Percentiles rank a stretch among this genome's conserved stretches.
These are phyloP conservation scores for Endotrypanum monterogeii DNA, from an alignment of 208 protist species.

Conservation along the genomic window DNA sequence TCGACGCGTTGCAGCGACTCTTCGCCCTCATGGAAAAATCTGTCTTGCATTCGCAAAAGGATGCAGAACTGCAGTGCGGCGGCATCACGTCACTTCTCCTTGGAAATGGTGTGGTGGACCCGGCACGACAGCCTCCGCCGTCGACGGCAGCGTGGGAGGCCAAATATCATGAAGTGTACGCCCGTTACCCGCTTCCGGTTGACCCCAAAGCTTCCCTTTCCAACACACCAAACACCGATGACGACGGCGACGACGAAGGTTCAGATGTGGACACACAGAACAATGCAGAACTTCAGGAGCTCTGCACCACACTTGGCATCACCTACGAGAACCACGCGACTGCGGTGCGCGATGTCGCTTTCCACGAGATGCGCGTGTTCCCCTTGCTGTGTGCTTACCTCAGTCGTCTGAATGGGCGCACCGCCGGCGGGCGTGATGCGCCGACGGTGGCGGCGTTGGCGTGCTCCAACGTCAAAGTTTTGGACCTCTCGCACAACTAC, in stretches of 20 bases:
- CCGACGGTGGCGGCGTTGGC: constrained; percentile 18
- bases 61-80: background rate
- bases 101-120: constrained; percentile 43
- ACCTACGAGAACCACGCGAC: constrained; percentile 58
- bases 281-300: constrained; percentile 65
- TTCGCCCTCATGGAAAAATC: constrained; percentile 39
- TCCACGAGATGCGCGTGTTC: constrained; percentile 69
- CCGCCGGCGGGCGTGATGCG: constrained; percentile 5
- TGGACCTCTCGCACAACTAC: constrained; percentile 50
- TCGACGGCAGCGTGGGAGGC: constrained; percentile 43
- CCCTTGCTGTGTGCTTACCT: constrained; percentile 64
- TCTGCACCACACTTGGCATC: constrained; percentile 56
- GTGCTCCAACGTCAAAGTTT: constrained; percentile 36
- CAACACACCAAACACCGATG: background rate
- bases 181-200: constrained; percentile 65
- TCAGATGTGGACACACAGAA: constrained; percentile 35
- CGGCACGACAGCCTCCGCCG: constrained; percentile 41
- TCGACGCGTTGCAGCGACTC: constrained; percentile 62
- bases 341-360: constrained; percentile 53
- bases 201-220: constrained; percentile 1
- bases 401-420: constrained; percentile 31
- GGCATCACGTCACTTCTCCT: constrained; percentile 34
- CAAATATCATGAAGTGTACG: constrained; percentile 50
- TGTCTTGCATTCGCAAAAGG: background rate
- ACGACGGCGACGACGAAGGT: constrained; percentile 32